Percentiles rank a stretch among this genome's conserved stretches.
phyloP scores from a whole-genome alignment of 1,284 basidiomycete genomes.

The Golubevia sp. region DNA sequence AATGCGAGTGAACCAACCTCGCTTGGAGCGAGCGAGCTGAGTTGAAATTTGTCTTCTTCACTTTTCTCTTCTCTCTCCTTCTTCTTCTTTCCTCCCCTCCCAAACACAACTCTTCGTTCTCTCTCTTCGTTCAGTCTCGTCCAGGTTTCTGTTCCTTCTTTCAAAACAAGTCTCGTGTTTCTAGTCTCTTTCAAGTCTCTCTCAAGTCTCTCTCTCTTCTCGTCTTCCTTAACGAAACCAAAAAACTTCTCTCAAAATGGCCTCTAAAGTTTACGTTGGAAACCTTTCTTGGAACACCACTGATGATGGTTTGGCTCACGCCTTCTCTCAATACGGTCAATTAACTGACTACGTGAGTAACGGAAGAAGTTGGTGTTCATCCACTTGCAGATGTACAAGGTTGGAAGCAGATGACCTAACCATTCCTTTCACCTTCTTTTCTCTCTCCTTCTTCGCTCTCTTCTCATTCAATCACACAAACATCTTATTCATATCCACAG shows the following conservation, averaged over 20 bases:
- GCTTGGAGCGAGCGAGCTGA: too few relatives aligned
- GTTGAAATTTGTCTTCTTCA: too few relatives aligned
- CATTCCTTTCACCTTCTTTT: neutral
- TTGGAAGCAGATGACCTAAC: neutral
- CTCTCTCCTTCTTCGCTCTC: neutral
- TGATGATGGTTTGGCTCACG: slow-evolving; percentile 57
- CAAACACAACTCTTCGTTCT: neutral
- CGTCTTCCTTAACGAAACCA: neutral
- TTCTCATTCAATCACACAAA: neutral
- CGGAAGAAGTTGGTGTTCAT: neutral
- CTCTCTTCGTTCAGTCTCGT: neutral
- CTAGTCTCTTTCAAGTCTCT: slow-evolving; percentile 5
- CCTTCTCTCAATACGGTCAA: slow-evolving; percentile 57
- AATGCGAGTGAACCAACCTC: too few relatives aligned
- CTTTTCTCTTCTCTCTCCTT: too few relatives aligned
- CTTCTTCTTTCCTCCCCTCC: neutral
- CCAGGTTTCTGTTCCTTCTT: neutral
- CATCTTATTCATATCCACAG: too few relatives aligned
- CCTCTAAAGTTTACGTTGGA: slow-evolving; percentile 60
- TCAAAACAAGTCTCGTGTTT: neutral
- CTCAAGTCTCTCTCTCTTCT: slow-evolving; percentile 21
- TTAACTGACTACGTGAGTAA: slow-evolving; percentile 52
- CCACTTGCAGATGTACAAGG: neutral
- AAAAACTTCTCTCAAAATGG: slow-evolving; percentile 35
- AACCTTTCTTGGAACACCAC: slow-evolving; percentile 61